Conservation (phyloP, 495 filamentous ascomycete species). For the Penicillium tannophilum region DNA sequence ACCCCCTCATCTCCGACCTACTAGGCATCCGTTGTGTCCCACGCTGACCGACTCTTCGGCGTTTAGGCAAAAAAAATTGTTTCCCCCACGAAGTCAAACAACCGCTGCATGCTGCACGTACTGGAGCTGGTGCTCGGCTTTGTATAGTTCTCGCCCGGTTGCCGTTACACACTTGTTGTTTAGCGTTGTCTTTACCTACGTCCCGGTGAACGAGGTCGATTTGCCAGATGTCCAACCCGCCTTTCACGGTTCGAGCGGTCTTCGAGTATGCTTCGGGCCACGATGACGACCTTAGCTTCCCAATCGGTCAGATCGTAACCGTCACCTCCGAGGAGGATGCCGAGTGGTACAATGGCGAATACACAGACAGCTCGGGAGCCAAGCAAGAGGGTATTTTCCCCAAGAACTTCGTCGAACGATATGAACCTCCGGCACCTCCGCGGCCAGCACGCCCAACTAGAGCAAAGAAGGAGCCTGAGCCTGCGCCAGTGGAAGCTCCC, state of each 20-base stretch:
- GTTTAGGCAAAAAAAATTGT: not conserved
- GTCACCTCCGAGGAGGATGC: constrained; percentile 89
- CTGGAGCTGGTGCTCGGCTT: constrained; percentile 18
- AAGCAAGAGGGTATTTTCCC: constrained; percentile 92
- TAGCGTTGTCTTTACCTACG: constrained; percentile 24
- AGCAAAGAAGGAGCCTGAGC: constrained; percentile 69
- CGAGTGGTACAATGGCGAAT: constrained; percentile 95
- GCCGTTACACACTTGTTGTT: constrained; percentile 22
- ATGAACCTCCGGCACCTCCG: constrained; percentile 87
- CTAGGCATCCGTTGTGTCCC: constrained; percentile 29
- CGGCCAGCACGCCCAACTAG: constrained; percentile 72
- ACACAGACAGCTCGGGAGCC: constrained; percentile 68
- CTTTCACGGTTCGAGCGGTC: constrained; percentile 93
- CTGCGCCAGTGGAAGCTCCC: constrained; percentile 40
- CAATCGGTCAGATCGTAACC: constrained; percentile 83
- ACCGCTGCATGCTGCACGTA: constrained; percentile 21
- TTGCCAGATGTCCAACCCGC: constrained; percentile 69
- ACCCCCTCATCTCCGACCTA: constrained; percentile 26
- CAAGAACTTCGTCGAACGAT: constrained; percentile 94
- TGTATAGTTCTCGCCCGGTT: constrained; percentile 26
- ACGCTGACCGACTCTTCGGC: constrained; percentile 21
- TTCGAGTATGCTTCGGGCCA: constrained; percentile 91
- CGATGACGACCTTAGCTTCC: constrained; percentile 91
- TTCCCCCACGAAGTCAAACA: not conserved
- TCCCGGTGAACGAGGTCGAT: constrained; percentile 26